These are phyloP conservation scores for Suaeda aralocaspica DNA, from an alignment of 148 eudicot genomes.

Conservation along the genomic window DNA sequence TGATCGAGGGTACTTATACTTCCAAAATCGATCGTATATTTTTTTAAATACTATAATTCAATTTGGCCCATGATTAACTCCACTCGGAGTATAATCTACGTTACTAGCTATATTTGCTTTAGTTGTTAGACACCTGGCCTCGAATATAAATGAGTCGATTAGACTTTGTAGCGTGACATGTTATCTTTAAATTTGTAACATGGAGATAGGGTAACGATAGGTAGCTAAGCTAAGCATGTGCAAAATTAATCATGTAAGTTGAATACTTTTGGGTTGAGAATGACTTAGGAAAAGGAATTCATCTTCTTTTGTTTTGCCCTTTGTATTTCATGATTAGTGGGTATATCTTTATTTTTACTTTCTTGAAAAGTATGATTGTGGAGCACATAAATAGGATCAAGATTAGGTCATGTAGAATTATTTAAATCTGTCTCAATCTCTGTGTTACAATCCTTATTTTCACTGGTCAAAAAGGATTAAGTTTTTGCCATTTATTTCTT, in stretches of 20 bases:
- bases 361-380: conserved; percentile 7
- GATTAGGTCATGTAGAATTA: conserved; percentile 11
- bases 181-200: not conserved
- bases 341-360: conserved; percentile 13
- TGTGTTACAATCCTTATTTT: not conserved
- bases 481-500: too few relatives aligned
- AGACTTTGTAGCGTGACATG: too few relatives aligned
- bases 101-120: too few relatives aligned
- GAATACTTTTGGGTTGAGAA: conserved; percentile 5
- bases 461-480: conserved; percentile 1
- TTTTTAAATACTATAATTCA: too few relatives aligned
- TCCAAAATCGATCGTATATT: too few relatives aligned
- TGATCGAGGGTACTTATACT: too few relatives aligned
- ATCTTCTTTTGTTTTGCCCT: conserved; percentile 12
- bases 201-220: conserved; percentile 2
- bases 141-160: too few relatives aligned
- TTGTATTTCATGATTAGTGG: conserved; percentile 12
- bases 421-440: not conserved
- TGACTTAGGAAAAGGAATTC: conserved; percentile 6
- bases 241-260: not conserved
- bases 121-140: too few relatives aligned
- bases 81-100: too few relatives aligned
- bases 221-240: conserved; percentile 12
- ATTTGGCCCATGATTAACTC: too few relatives aligned
- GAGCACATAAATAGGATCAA: conserved; percentile 13